A percentile compares a stretch with the other conserved stretches of the same genome.
These are phyloP conservation scores for Kwoniella mangroviensis DNA, from an alignment of 768 basidiomycete species.

Conservation along the genomic window DNA sequence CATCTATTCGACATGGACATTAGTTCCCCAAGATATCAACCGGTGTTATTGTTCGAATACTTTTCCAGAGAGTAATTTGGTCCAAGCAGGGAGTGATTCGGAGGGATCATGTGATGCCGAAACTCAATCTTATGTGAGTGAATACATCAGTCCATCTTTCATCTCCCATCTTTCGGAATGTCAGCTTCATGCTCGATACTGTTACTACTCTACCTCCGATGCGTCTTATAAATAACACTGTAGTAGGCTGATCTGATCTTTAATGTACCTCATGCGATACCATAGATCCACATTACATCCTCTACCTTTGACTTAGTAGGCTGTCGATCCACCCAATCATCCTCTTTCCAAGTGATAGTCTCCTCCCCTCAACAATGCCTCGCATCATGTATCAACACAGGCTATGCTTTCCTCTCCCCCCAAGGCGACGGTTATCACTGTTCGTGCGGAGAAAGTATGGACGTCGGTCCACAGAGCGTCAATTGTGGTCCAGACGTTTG, in stretches of 20 bases:
- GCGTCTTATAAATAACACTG: too few relatives aligned
- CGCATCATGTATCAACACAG: neutral
- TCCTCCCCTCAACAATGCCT: slow-evolving; percentile 10
- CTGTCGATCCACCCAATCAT: slow-evolving; percentile 8
- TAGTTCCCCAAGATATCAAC: slow-evolving; percentile 11
- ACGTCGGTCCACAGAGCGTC: slow-evolving; percentile 14
- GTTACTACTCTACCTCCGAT: neutral
- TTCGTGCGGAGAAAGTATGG: neutral
- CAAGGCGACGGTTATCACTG: slow-evolving; percentile 6
- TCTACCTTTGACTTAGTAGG: slow-evolving; percentile 12
- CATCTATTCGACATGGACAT: slow-evolving; percentile 8
- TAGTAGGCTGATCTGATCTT: neutral
- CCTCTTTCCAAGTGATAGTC: slow-evolving; percentile 7
- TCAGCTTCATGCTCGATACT: neutral
- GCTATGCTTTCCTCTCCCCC: slow-evolving; percentile 6
- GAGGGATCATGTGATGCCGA: slow-evolving; percentile 3
- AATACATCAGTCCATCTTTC: too few relatives aligned
- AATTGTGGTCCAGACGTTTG: slow-evolving; percentile 9
- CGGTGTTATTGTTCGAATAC: slow-evolving; percentile 17
- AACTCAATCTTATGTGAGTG: slow-evolving; percentile 14
- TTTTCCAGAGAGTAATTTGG: neutral
- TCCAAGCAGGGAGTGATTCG: neutral
- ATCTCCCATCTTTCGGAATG: too few relatives aligned
- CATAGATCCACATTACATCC: slow-evolving; percentile 9
- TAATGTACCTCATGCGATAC: neutral